Conservation (phyloP, 768 basidiomycete genomes). For the Panaeolus cyanescens region DNA sequence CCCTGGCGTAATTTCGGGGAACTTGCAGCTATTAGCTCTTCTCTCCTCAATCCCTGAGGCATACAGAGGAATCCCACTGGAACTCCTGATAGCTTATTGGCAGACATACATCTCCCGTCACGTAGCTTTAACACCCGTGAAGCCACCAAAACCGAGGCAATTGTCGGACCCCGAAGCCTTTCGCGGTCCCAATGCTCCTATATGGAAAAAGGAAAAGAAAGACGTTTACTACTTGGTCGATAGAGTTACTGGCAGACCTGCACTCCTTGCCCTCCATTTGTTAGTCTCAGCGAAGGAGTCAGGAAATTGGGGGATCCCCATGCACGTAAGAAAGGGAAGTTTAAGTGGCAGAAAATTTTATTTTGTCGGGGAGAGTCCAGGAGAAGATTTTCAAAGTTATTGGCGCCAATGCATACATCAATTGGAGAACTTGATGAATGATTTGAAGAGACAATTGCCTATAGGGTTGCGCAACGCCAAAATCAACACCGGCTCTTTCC, state of each 20-base stretch:
- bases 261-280: not conserved
- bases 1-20: too few species aligned
- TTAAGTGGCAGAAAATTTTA: not conserved
- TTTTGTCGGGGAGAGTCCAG: not conserved
- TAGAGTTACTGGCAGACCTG: not conserved
- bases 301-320: not conserved
- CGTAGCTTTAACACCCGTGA: not conserved
- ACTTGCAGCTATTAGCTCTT: too few species aligned
- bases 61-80: too few species aligned
- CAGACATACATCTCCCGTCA: not conserved
- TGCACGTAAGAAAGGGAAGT: not conserved
- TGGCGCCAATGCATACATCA: not conserved
- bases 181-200: not conserved
- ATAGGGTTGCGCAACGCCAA: not conserved
- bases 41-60: too few species aligned
- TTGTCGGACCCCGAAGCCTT: not conserved
- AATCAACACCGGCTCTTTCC: not conserved
- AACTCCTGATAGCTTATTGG: too few species aligned
- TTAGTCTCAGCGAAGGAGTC: not conserved
- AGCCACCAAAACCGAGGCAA: not conserved
- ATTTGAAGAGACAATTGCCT: not conserved
- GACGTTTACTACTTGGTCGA: not conserved
- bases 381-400: not conserved
- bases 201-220: not conserved
- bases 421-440: not conserved